phyloP scores from a whole-genome alignment of 2,329 filamentous ascomycete genomes.

The Calonectria pseudoturangicola region DNA sequence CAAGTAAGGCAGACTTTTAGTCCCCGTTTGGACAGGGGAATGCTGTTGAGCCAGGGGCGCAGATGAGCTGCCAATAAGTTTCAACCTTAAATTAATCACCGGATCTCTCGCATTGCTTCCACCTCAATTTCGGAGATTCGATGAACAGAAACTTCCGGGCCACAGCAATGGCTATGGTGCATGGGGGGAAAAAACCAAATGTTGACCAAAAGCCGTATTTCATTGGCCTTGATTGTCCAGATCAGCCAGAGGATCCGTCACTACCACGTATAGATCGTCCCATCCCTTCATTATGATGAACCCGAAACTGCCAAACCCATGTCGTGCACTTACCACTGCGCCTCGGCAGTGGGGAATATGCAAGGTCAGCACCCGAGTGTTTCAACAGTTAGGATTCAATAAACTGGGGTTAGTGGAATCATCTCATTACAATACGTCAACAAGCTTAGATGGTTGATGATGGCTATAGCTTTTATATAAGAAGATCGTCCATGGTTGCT shows the following conservation, averaged over 20 bases:
- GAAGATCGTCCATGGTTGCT: slow-evolving; percentile 11
- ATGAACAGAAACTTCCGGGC: neutral
- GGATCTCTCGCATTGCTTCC: neutral
- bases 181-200: neutral
- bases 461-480: slow-evolving; percentile 3
- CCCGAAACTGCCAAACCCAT: slow-evolving; percentile 1
- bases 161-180: too few relatives aligned
- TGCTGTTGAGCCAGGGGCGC: slow-evolving; percentile 5
- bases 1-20: slow-evolving; percentile 12
- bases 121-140: slow-evolving; percentile 5
- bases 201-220: neutral
- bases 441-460: neutral
- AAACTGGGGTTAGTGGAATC: slow-evolving; percentile 9
- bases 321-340: slow-evolving; percentile 2
- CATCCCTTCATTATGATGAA: slow-evolving; percentile 13
- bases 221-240: neutral
- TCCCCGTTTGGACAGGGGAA: slow-evolving; percentile 15
- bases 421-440: neutral
- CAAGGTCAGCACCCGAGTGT: slow-evolving; percentile 21
- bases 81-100: slow-evolving; percentile 19
- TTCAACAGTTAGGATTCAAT: slow-evolving; percentile 7
- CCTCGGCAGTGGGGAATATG: slow-evolving; percentile 21
- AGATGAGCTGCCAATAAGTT: slow-evolving; percentile 20
- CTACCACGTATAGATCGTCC: neutral
- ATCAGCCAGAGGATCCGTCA: neutral